Percentiles rank a stretch among this genome's conserved stretches.
These are phyloP conservation scores for Salix purpurea DNA, from an alignment of 345 rosid genomes.

Conservation along the genomic window DNA sequence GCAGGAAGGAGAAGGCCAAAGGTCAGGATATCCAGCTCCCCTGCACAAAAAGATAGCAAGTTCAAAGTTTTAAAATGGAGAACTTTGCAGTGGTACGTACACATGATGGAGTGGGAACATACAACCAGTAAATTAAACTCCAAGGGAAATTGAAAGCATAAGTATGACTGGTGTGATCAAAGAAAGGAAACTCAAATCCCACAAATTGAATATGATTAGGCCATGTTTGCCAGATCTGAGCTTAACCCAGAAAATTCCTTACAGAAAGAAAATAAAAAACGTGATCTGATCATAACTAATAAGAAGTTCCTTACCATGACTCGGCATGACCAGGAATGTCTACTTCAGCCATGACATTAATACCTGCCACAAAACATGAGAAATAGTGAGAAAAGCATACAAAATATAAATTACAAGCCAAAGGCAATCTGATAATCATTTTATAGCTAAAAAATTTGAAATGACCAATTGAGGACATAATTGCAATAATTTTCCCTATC, in stretches of 20 bases:
- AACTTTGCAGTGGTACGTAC: neutral
- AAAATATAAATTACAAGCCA: neutral
- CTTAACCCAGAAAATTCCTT: neutral
- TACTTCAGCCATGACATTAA: constrained; percentile 87
- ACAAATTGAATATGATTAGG: neutral
- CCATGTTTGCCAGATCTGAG: neutral
- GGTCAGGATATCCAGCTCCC: constrained; percentile 91
- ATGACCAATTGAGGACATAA: neutral
- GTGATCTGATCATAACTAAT: neutral
- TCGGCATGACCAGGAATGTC: constrained; percentile 98
- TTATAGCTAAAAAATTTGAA: neutral
- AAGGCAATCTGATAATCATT: neutral
- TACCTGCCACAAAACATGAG: constrained; percentile 50
- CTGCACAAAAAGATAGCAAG: constrained; percentile 43
- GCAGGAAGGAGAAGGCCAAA: constrained; percentile 89
- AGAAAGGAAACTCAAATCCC: neutral
- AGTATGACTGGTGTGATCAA: neutral
- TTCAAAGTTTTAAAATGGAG: neutral
- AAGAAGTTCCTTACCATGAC: constrained; percentile 60
- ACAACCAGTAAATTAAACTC: neutral
- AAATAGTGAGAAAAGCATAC: neutral
- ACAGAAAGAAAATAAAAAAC: neutral
- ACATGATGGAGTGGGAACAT: neutral
- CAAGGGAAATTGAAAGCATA: neutral
- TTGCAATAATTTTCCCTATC: neutral